Base-by-base conservation (phyloP, 306 rosid genomes). In the Adenanthera pavonina region DNA sequence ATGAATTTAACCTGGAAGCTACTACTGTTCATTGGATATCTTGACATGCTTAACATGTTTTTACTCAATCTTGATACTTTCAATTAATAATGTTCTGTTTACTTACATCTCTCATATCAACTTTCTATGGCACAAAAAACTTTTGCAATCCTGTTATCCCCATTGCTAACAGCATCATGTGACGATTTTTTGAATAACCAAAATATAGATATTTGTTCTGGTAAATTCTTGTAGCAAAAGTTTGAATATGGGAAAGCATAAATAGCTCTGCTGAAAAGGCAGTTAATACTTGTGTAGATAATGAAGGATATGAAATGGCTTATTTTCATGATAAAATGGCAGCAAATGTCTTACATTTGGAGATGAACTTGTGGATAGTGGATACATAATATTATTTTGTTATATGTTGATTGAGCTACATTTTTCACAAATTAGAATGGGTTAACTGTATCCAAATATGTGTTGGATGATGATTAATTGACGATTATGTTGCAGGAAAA, bases 201-300 rank as follows among this genome's bases (percentile, higher is more conserved):
- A n/a, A 56, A 19, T 56, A 25, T 59, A 59, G 66, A 48, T 43
- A 43, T 43, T 43, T 43, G 46, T 43, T 43, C 46, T 43, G 46
- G 46, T 43, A 43, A 43, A 4, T 43, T 43, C 46, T 43, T 5
- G 41, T 38, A 38, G 41, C 41, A 38, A 38, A 38, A 38, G 59
- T n/a, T 19, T 4, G 61, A 54, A n/a, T 54, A 68, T 68, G 73
- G 52, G 8, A 68, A 69, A 69, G 36, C 52, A 69, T 43, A 10
- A 69, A 11, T 36, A 19, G 14, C 8, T 40, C 10, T 8, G 52
- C 51, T 68, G 72, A 68, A 25, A 59, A 25, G 36, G 35, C 65
- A 3, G 36, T 59, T 60, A 38, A 60, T 8, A 12, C 67, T 60
- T 60, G 40, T 30, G 40, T 60, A 30, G 38, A 30, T 25, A 25